Conservation (phyloP, 2,329 filamentous ascomycete species). For the Aureobasidium mangrovei region DNA sequence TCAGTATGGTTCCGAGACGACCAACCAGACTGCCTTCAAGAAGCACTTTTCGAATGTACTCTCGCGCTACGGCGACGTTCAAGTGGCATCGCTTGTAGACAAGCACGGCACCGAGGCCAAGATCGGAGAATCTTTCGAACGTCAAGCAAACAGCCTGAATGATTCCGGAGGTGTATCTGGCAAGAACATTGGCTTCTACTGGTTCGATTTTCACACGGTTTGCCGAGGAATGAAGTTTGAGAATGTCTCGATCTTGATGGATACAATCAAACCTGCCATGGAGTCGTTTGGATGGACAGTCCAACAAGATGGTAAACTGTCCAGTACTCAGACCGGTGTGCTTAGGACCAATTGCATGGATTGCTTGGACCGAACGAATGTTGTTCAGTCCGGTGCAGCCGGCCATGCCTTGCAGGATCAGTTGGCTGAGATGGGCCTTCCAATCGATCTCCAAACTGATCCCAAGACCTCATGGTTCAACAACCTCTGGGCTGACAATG, state of each 20-base stretch:
- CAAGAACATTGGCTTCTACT: conserved; percentile 62
- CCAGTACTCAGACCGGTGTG: conserved; percentile 58
- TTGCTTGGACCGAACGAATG: conserved; percentile 90
- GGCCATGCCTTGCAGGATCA: conserved; percentile 74
- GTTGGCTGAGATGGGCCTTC: conserved; percentile 64
- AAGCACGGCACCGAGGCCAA: conserved; percentile 74
- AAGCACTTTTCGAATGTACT: conserved; percentile 67
- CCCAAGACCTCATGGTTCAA: conserved; percentile 90
- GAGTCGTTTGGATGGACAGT: conserved; percentile 65
- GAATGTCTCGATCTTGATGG: conserved; percentile 74
- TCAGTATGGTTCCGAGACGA: conserved; percentile 68
- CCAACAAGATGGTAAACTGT: conserved; percentile 35
- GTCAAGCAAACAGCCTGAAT: conserved; percentile 58
- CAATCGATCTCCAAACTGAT: conserved; percentile 65
- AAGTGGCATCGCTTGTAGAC: conserved; percentile 78
- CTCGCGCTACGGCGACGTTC: conserved; percentile 64
- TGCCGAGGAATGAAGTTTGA: conserved; percentile 98
- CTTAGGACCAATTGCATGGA: conserved; percentile 99
- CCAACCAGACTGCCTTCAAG: conserved; percentile 69
- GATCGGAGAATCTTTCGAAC: conserved; percentile 70
- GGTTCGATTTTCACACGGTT: conserved; percentile 93
- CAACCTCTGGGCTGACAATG: conserved; percentile 93
- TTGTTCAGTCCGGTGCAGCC: conserved; percentile 85
- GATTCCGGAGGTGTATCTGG: conserved; percentile 47
- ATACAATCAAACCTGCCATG: conserved; percentile 58